Percentiles rank a stretch among this genome's conserved stretches.
phyloP scores from a whole-genome alignment of 1,284 basidiomycete species.

The Moesziomyces parantarcticus region DNA sequence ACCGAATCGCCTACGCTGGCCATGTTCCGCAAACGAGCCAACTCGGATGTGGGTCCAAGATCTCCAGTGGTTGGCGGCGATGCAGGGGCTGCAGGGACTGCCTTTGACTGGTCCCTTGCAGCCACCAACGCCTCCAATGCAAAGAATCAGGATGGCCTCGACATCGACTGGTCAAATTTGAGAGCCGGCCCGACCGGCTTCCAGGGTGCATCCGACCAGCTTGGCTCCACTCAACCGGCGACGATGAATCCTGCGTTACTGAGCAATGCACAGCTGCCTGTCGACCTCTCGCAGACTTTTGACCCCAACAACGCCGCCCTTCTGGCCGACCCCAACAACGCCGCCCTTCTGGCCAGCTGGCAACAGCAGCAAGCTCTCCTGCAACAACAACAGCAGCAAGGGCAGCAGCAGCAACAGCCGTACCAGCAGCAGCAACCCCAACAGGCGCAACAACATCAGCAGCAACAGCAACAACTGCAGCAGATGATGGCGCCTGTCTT shows the following conservation, averaged over 20 bases:
- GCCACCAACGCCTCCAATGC: slow-evolving; percentile 14
- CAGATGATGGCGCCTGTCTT: slow-evolving; percentile 32
- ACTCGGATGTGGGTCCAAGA: slow-evolving; percentile 51
- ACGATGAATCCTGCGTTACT: slow-evolving; percentile 49
- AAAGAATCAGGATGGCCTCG: slow-evolving; percentile 9
- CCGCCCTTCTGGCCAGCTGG: slow-evolving; percentile 7
- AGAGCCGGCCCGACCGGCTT: slow-evolving; percentile 18
- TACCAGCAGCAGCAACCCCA: slow-evolving; percentile 8
- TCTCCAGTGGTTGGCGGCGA: slow-evolving; percentile 39
- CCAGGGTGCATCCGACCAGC: slow-evolving; percentile 1
- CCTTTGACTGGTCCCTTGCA: slow-evolving; percentile 43
- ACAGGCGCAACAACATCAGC: slow-evolving; percentile 13
- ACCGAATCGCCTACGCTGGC: slow-evolving; percentile 47
- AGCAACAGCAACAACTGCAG: slow-evolving; percentile 14
- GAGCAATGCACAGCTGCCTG: slow-evolving; percentile 9
- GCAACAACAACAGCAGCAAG: slow-evolving; percentile 11
- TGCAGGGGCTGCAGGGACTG: slow-evolving; percentile 12
- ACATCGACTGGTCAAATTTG: slow-evolving; percentile 29
- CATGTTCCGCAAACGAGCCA: slow-evolving; percentile 49
- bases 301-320: slow-evolving; percentile 4
- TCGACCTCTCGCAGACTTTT: slow-evolving; percentile 16
- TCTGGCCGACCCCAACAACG: slow-evolving; percentile 6
- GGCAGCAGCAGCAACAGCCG: slow-evolving; percentile 13
- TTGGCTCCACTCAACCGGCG: slow-evolving; percentile 18
- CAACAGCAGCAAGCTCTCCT: slow-evolving; percentile 23